phyloP scores from a whole-genome alignment of 2,329 filamentous ascomycete species.

The Pestalotiopsis sp. region DNA sequence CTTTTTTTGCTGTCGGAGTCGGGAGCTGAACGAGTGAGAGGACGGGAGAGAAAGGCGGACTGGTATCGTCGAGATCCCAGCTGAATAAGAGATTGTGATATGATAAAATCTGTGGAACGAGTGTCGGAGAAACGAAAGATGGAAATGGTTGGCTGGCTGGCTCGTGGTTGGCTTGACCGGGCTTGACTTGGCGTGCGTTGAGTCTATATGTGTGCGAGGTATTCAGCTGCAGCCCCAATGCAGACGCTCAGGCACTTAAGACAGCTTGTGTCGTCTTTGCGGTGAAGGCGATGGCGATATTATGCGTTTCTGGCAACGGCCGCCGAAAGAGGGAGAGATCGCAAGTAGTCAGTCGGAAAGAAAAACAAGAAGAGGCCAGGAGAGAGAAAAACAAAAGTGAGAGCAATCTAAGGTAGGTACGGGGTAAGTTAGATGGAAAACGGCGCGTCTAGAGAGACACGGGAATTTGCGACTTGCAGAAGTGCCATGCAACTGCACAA shows the following conservation, averaged over 20 bases:
- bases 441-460: background rate
- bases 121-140: conserved; percentile 6
- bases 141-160: background rate
- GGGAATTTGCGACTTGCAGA: background rate
- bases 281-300: conserved; percentile 2
- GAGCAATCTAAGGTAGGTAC: background rate
- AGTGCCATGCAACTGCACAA: background rate
- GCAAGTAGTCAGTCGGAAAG: background rate
- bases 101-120: background rate
- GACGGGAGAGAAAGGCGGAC: conserved; percentile 12
- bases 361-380: background rate
- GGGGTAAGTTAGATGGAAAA: background rate
- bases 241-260: conserved; percentile 8
- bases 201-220: background rate
- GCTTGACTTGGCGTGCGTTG: background rate
- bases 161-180: background rate
- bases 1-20: conserved; percentile 2
- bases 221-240: conserved; percentile 5
- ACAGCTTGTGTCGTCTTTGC: conserved; percentile 1
- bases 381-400: background rate
- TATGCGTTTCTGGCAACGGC: background rate
- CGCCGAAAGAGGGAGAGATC: background rate
- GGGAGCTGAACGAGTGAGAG: background rate
- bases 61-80: conserved; percentile 8
- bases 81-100: background rate